phyloP scores from a whole-genome alignment of 1,284 basidiomycete genomes.

The Apiotrichum porosum region DNA sequence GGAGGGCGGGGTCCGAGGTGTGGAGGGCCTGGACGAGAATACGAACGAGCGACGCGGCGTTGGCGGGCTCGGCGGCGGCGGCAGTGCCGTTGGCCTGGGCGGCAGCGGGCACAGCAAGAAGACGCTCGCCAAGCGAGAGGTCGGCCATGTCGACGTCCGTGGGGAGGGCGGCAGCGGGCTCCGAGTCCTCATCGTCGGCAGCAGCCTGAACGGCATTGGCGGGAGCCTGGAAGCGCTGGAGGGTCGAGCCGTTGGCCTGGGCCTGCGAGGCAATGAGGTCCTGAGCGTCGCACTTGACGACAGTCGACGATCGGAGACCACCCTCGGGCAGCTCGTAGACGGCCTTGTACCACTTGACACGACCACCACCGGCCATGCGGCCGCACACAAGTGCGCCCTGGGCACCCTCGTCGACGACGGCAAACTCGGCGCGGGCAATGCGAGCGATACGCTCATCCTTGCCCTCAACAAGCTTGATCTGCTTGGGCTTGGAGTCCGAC shows the following conservation, averaged over 20 bases:
- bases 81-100: conserved; percentile 46
- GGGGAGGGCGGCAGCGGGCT: conserved; percentile 47
- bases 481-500: conserved; percentile 33
- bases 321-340: conserved; percentile 58
- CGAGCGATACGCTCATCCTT: conserved; percentile 36
- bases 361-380: conserved; percentile 59
- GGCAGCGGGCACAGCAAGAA: conserved; percentile 59
- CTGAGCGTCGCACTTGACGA: conserved; percentile 52
- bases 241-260: conserved; percentile 17
- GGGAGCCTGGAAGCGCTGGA: conserved; percentile 45
- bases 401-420: conserved; percentile 51
- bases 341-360: conserved; percentile 62
- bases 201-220: conserved; percentile 28
- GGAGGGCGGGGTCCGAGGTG: conserved; percentile 80
- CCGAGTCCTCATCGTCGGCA: conserved; percentile 33
- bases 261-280: conserved; percentile 43
- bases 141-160: conserved; percentile 81
- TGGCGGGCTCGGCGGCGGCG: conserved; percentile 52
- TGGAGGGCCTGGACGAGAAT: conserved; percentile 95
- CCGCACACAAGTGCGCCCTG: conserved; percentile 57
- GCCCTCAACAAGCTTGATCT: conserved; percentile 41
- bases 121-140: conserved; percentile 78
- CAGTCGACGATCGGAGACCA: conserved; percentile 39
- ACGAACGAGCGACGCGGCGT: conserved; percentile 83
- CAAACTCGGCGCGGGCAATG: conserved; percentile 32